Evolutionary conservation across 768 basidiomycete genomes (phyloP), one percentile per base, ranked within the genome.

Genomic region (Suillus plorans): DNA sequence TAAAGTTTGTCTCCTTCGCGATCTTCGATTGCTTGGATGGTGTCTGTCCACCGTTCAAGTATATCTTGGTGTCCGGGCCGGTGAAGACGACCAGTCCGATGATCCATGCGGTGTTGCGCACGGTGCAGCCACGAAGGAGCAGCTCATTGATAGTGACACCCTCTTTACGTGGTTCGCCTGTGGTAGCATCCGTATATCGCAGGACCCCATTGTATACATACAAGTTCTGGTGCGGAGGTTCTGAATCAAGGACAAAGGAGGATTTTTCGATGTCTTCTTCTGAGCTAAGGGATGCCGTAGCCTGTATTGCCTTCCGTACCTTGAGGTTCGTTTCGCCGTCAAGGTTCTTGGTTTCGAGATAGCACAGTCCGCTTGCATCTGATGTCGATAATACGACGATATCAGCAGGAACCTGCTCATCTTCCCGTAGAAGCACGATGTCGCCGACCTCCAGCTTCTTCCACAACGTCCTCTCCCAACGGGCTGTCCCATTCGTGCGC

Each of bases 401-500:
- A 72, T 99, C 97, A 9, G 97, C 97, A 0, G 97, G 97, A 14
- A 99, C 91, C 78, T 97, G 97, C 59, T 98, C 97, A 76, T 98
- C 92, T 68, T 98, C 95, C 64, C 90, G 81, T 41, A 99, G 81
- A 9, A 98, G 80, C 37, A 99, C 93, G 25, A 98, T 78, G 73
- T 99, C 97, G n/a, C 97, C 97, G 13, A 98, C 95, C 73, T 97
- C 95, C 52, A 99, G 83, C 81, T 99, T 98, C 83, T 99, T 98
- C 97, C 97, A 99, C 2, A 99, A 80, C 16, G 97, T 99, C 63
- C 97, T 82, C 73, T 98, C 95, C 97, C 97, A 99, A 34, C 84
- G 82, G 2, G 94, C 89, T 4, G 88, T 85, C 0, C 94, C 94
- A 4, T 80, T 80, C 3, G 85, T 78, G 44, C 85, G 86, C 57